A percentile compares a stretch with the other conserved stretches of the same genome.
Conservation (phyloP, 1,284 basidiomycete genomes). For the Fomitopsis betulina region DNA sequence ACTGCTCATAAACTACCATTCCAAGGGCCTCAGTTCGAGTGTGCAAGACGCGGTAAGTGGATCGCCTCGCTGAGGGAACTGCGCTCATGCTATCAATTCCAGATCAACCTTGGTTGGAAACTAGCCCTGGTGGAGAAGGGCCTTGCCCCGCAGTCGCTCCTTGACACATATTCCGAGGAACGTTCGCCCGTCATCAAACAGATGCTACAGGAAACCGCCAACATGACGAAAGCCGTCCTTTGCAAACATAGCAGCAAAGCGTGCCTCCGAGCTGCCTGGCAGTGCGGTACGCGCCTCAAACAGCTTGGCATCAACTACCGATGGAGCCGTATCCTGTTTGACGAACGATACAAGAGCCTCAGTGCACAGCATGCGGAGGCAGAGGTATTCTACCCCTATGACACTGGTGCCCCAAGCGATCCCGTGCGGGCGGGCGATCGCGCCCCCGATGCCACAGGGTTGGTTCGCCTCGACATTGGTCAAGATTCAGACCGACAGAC, state of each 20-base stretch:
- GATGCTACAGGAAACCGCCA: constrained; percentile 20
- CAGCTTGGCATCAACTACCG: constrained; percentile 44
- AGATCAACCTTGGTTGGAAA: constrained; percentile 32
- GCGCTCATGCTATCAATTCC: background rate
- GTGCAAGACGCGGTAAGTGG: constrained; percentile 8
- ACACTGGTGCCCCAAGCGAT: background rate
- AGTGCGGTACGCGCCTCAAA: constrained; percentile 21
- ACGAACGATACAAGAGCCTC: constrained; percentile 22
- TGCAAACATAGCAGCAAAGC: background rate
- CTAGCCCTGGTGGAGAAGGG: constrained; percentile 26
- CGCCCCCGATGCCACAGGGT: constrained; percentile 38
- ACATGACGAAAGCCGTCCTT: constrained; percentile 1
- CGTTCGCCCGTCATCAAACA: constrained; percentile 24
- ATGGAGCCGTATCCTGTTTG: constrained; percentile 39
- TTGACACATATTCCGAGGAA: constrained; percentile 24
- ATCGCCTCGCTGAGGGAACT: background rate
- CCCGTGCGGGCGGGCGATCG: constrained; percentile 40
- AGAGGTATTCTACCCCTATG: constrained; percentile 16
- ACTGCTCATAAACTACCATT: background rate
- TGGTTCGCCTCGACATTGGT: constrained; percentile 16
- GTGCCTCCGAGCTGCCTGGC: background rate
- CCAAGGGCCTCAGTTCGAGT: constrained; percentile 9
- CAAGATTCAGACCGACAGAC: background rate
- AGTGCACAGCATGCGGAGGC: constrained; percentile 14
- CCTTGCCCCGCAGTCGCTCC: constrained; percentile 16